phyloP scores from a whole-genome alignment of 2,329 filamentous ascomycete species.

The Aspergillus amoenus region DNA sequence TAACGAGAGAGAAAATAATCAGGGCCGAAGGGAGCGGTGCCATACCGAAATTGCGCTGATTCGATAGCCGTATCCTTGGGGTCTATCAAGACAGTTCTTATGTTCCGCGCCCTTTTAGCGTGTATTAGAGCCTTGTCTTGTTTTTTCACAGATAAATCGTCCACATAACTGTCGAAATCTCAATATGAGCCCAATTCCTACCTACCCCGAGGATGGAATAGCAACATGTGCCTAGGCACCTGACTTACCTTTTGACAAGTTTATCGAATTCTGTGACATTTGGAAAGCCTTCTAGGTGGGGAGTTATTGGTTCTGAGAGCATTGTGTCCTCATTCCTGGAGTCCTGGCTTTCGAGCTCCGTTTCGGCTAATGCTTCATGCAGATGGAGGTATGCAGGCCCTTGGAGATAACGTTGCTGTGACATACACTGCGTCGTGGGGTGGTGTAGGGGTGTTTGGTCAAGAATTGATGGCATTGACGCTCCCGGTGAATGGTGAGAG shows the following conservation, averaged over 20 bases:
- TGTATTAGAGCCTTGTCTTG: slow-evolving; percentile 54
- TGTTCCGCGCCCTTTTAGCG: slow-evolving; percentile 48
- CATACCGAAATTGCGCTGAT: slow-evolving; percentile 51
- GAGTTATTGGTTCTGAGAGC: slow-evolving; percentile 46
- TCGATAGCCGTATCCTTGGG: slow-evolving; percentile 52
- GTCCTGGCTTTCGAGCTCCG: slow-evolving; percentile 46
- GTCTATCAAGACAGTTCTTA: slow-evolving; percentile 47
- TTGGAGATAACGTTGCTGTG: slow-evolving; percentile 33
- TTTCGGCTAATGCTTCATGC: slow-evolving; percentile 35
- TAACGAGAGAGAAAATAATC: background rate
- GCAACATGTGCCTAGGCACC: background rate
- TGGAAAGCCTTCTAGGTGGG: slow-evolving; percentile 46
- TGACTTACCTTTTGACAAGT: slow-evolving; percentile 44
- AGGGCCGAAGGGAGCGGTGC: background rate
- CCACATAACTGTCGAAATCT: slow-evolving; percentile 43
- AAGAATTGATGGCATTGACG: slow-evolving; percentile 34
- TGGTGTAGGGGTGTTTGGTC: slow-evolving; percentile 36
- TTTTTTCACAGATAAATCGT: slow-evolving; percentile 51
- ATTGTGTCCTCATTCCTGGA: slow-evolving; percentile 44
- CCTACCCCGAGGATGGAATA: background rate
- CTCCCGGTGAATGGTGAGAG: slow-evolving; percentile 32
- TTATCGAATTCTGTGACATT: slow-evolving; percentile 48
- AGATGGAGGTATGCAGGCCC: slow-evolving; percentile 34
- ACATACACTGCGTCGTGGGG: slow-evolving; percentile 30
- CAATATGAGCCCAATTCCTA: background rate